A percentile compares a stretch with the other conserved stretches of the same genome.
Conservation (phyloP, 768 basidiomycete species). For the Cyclocybe cylindracea region DNA sequence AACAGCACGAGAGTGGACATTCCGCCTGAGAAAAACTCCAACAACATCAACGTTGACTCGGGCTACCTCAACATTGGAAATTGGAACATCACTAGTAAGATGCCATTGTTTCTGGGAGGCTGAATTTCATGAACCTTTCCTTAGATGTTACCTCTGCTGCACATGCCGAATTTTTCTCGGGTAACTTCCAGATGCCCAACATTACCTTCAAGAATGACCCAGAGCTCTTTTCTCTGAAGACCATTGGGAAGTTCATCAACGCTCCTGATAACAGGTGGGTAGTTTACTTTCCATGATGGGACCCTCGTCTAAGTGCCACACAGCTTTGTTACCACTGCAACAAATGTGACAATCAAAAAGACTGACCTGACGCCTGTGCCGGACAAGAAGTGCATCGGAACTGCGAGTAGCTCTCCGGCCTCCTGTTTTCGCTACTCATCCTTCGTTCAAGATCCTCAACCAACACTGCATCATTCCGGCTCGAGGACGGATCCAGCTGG, state of each 20-base stretch:
- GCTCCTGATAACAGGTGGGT: slow-evolving; percentile 25
- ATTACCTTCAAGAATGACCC: slow-evolving; percentile 14
- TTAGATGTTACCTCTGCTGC: slow-evolving; percentile 25
- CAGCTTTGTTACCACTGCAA: slow-evolving; percentile 22
- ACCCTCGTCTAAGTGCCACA: not conserved
- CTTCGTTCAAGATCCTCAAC: slow-evolving; percentile 15
- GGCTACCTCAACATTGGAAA: slow-evolving; percentile 23
- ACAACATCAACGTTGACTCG: slow-evolving; percentile 22
- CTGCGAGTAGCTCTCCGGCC: slow-evolving; percentile 11
- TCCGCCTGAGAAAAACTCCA: slow-evolving; percentile 14
- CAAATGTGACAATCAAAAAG: slow-evolving; percentile 22
- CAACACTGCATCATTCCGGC: slow-evolving; percentile 22
- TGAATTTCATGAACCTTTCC: not conserved
- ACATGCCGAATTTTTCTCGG: slow-evolving; percentile 25
- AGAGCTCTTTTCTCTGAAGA: slow-evolving; percentile 6
- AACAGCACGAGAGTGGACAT: slow-evolving; percentile 21
- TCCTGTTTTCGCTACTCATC: not conserved
- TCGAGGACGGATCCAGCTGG: slow-evolving; percentile 22
- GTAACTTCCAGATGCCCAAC: slow-evolving; percentile 23
- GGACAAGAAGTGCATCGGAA: slow-evolving; percentile 24
- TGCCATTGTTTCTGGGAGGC: not conserved
- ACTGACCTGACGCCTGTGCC: slow-evolving; percentile 17
- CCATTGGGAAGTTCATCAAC: slow-evolving; percentile 24
- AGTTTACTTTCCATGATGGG: not conserved
- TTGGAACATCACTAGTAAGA: slow-evolving; percentile 29